Percentiles rank a stretch among this genome's conserved stretches.
phyloP scores from a whole-genome alignment of 768 basidiomycete genomes.

The Coprinellus micaceus region DNA sequence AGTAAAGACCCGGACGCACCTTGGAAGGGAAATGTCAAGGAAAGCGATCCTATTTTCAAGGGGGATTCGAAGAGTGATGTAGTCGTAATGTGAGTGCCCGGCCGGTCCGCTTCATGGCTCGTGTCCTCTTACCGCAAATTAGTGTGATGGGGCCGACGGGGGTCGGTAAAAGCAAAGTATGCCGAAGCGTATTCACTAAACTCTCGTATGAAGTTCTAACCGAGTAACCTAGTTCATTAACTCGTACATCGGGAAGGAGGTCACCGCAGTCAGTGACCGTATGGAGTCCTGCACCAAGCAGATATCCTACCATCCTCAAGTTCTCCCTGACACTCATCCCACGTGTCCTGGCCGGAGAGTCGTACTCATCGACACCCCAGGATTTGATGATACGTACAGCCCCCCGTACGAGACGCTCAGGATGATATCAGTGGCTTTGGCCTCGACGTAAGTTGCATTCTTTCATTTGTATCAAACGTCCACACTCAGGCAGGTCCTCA shows the following conservation, averaged over 20 bases:
- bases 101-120: background rate
- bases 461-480: background rate
- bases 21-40: no score
- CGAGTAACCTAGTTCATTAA: conserved; percentile 6
- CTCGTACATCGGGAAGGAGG: background rate
- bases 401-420: conserved; percentile 22
- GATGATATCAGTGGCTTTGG: conserved; percentile 22
- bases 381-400: conserved; percentile 22
- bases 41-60: no score
- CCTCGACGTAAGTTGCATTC: conserved; percentile 12
- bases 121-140: background rate
- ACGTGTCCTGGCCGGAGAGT: conserved; percentile 1
- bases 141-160: conserved; percentile 16
- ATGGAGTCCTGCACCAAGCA: background rate
- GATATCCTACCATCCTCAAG: background rate
- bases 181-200: background rate
- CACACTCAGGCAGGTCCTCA: background rate
- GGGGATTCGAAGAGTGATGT: background rate
- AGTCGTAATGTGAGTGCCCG: conserved; percentile 1
- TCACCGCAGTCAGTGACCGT: background rate
- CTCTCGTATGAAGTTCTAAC: background rate
- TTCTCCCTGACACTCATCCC: background rate
- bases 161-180: conserved; percentile 19
- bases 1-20: no score
- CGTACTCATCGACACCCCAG: conserved; percentile 26